Evolutionary conservation across 306 rosid genomes (phyloP), one percentile per base, ranked within the genome.

Genomic region (Sophora flavescens): DNA sequence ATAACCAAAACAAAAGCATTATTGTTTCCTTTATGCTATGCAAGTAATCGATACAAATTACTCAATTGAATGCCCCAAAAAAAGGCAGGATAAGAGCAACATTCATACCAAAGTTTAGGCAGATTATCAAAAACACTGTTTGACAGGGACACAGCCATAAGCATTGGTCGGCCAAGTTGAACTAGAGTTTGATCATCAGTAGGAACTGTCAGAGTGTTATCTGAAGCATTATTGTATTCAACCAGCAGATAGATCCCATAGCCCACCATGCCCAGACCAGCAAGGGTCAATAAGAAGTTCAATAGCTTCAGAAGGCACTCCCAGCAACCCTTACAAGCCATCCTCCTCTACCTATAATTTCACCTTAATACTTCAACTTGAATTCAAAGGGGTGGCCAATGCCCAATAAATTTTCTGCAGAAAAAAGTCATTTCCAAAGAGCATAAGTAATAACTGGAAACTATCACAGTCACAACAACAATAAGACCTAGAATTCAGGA

Each of bases 281-380:
- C 78, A 74, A 96, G 81, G 73, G 93, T 91, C 87, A 96, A 8
- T 30, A 96, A 39, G 80, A 89, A 87, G 90, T 96, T 96, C 83
- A 96, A 83, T 69, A 96, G 86, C 93, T 96, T 96, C 89, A 96
- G 85, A 53, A 96, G 80, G 78, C 90, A 96, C 78, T 80, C 97
- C 86, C 90, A 92, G 86, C 78, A 96, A 63, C 99, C 97, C 86
- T 86, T 88, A 84, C 99, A 96, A 6, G 96, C 90, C 99, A 96
- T 96, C 85, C 76, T 92, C 87, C 75, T 74, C 81, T 74, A 69
- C 79, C 35, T 13, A 63, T 52, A 63, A 76, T 58, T 18, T 10
- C 78, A 70, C 75, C 78, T 64, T 51, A 79, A 83, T 75, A 72
- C 85, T 82, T 85, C 68, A 63, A 79, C 68, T 70, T 77, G 22